phyloP scores from a whole-genome alignment of 2,329 filamentous ascomycete species.

The Clonostachys byssicola region DNA sequence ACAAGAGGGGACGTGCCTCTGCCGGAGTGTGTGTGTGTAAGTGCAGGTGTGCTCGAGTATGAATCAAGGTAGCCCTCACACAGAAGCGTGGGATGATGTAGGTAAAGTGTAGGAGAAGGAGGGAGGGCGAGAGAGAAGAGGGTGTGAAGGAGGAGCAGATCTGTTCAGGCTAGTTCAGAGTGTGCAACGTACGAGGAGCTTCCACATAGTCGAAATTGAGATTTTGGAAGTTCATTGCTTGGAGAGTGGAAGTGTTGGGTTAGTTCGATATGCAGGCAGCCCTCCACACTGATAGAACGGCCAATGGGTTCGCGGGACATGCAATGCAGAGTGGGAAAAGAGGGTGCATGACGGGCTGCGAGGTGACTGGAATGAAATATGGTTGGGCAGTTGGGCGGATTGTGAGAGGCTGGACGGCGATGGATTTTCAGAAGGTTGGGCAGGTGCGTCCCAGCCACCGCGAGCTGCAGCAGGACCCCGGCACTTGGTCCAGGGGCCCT shows the following conservation, averaged over 20 bases:
- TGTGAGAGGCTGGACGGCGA: constrained; percentile 1
- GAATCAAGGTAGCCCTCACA: background rate
- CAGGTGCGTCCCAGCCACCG: constrained; percentile 1
- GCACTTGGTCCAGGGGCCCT: no score
- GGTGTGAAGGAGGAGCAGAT: background rate
- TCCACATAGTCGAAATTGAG: constrained; percentile 28
- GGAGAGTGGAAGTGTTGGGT: background rate
- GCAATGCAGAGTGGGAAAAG: background rate
- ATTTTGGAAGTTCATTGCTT: constrained; percentile 32
- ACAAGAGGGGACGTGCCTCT: no score
- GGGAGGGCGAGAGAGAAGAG: background rate
- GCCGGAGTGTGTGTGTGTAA: no score
- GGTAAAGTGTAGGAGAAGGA: background rate
- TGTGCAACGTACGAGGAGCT: constrained; percentile 24
- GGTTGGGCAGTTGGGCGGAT: background rate
- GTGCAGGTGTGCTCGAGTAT: no score
- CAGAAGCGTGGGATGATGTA: background rate
- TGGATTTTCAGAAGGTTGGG: constrained; percentile 4
- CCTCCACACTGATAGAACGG: background rate
- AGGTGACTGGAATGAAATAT: background rate
- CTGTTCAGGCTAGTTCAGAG: no score
- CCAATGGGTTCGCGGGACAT: background rate
- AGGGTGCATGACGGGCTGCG: background rate
- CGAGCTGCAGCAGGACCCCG: background rate
- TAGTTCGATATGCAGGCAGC: background rate